These are phyloP conservation scores for Rhodotorula babjevae DNA, from an alignment of 768 basidiomycete genomes.

Conservation along the genomic window DNA sequence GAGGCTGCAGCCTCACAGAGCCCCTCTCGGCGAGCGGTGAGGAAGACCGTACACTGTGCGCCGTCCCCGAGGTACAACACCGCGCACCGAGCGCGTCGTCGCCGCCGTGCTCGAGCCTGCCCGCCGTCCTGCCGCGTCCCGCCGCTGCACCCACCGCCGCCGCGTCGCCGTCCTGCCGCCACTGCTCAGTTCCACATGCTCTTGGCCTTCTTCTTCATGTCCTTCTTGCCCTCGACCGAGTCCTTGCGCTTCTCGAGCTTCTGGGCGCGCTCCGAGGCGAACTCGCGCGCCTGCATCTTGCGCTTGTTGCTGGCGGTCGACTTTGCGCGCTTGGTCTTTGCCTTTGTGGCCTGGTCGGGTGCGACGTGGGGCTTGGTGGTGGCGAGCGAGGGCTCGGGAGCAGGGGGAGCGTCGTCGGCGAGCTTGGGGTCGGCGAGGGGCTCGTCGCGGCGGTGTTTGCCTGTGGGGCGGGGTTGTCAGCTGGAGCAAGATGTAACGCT, in stretches of 20 bases:
- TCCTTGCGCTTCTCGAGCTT: slow-evolving; percentile 26
- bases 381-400: slow-evolving; percentile 16
- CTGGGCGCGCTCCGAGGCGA: slow-evolving; percentile 20
- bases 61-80: neutral
- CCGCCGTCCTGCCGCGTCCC: no score
- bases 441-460: slow-evolving; percentile 12
- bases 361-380: slow-evolving; percentile 28
- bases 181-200: slow-evolving; percentile 17
- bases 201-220: slow-evolving; percentile 23
- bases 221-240: slow-evolving; percentile 17
- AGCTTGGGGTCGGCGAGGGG: slow-evolving; percentile 1
- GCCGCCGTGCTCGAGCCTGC: no score
- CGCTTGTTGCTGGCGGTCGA: slow-evolving; percentile 11
- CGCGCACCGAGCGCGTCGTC: neutral
- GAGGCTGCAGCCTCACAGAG: no score
- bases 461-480: neutral
- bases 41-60: neutral
- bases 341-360: slow-evolving; percentile 14
- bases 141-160: no score
- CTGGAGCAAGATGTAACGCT: neutral
- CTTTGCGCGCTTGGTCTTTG: slow-evolving; percentile 20
- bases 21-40: no score
- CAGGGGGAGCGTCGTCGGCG: neutral
- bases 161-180: no score
- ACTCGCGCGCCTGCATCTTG: slow-evolving; percentile 4